These are phyloP conservation scores for Microstegium vimineum DNA, from an alignment of 176 grass and related monocot species.

Conservation along the genomic window DNA sequence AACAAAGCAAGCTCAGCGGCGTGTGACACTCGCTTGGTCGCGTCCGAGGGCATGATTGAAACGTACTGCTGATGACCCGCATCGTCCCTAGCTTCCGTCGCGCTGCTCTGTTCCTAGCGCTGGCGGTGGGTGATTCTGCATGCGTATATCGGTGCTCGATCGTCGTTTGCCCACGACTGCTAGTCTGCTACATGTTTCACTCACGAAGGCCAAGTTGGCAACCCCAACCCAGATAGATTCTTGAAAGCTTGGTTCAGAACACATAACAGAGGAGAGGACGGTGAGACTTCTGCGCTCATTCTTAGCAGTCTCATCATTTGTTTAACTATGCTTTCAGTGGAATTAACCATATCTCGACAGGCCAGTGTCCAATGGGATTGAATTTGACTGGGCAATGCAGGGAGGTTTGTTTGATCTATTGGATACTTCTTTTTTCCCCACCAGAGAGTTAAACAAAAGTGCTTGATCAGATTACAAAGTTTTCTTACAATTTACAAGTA, in stretches of 20 bases:
- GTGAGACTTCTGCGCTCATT: background rate
- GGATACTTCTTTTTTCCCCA: background rate
- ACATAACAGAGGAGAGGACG: background rate
- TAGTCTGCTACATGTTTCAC: background rate
- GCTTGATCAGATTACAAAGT: background rate
- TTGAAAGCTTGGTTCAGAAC: background rate
- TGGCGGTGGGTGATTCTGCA: background rate
- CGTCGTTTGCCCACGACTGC: background rate
- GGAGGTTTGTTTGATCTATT: background rate
- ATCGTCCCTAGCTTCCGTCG: slow-evolving; percentile 1
- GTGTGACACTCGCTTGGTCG: slow-evolving; percentile 43
- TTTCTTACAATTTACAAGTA: background rate
- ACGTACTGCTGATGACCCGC: slow-evolving; percentile 19
- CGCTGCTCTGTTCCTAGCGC: background rate
- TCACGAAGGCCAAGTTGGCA: background rate
- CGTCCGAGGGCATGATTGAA: slow-evolving; percentile 31
- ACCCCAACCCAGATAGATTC: background rate
- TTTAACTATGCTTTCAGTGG: background rate
- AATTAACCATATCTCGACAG: background rate
- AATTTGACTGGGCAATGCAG: background rate
- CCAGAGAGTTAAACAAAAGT: background rate
- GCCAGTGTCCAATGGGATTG: background rate
- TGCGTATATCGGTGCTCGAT: background rate
- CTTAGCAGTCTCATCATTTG: no score
- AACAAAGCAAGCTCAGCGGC: slow-evolving; percentile 43